Percentiles rank a stretch among this genome's conserved stretches.
Evolutionary conservation across 192 early-diverging fungal species (phyloP).

Genomic region (Backusella psychrophila): DNA sequence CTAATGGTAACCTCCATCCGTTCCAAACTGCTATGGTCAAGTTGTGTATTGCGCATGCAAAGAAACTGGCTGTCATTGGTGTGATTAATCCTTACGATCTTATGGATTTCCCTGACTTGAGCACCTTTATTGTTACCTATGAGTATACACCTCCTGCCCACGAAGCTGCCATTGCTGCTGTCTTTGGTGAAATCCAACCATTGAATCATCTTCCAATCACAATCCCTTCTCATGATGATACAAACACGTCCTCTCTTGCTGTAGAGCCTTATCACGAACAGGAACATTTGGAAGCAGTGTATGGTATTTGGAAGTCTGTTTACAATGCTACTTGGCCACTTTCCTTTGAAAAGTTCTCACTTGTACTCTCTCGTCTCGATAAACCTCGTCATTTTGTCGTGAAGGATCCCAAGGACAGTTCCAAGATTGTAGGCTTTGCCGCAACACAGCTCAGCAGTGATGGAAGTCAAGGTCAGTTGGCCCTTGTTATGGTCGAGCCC

Average conservation of each 20-base stretch:
- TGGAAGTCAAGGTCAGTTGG: constrained; percentile 25
- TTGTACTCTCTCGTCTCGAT: constrained; percentile 11
- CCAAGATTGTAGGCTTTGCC: constrained; percentile 32
- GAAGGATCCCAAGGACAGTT: background rate
- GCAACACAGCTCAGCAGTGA: constrained; percentile 4
- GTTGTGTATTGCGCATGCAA: background rate
- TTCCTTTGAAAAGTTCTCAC: constrained; percentile 1
- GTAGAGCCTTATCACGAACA: constrained; percentile 1
- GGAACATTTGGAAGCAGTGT: constrained; percentile 9
- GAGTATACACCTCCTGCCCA: constrained; percentile 38
- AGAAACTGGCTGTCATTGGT: constrained; percentile 22
- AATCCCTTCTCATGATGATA: constrained; percentile 1
- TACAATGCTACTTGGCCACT: constrained; percentile 23
- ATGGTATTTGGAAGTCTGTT: constrained; percentile 21
- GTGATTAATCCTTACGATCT: constrained; percentile 43
- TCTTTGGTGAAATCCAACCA: constrained; percentile 34
- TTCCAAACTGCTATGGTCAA: constrained; percentile 30
- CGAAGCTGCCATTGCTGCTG: constrained; percentile 25
- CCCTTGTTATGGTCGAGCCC: constrained; percentile 29
- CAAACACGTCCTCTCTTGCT: background rate
- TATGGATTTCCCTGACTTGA: constrained; percentile 28
- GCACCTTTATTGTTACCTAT: constrained; percentile 35
- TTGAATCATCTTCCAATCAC: constrained; percentile 23
- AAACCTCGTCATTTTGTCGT: constrained; percentile 24
- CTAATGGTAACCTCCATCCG: constrained; percentile 32